Evolutionary conservation across 148 eudicot species (phyloP), one percentile per base, ranked within the genome.

Genomic region (Dysphania ambrosioides): DNA sequence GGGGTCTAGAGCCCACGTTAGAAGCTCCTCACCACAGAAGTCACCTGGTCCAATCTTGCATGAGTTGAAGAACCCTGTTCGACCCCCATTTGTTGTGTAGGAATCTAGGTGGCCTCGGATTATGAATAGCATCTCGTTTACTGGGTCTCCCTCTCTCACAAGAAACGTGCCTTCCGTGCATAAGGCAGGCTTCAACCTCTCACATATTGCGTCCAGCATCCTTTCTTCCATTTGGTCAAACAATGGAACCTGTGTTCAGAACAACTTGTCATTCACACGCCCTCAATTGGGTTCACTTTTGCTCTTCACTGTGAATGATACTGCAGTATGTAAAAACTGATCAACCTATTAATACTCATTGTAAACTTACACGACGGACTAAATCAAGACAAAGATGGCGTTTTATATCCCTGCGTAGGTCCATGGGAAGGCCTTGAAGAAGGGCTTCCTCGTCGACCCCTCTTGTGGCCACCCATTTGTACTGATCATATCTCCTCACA

Each of bases 191-290:
- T 88, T 88, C 18, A 93, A 81, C 78, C 97, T 77, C 75, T 90
- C 96, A 51, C 97, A 93, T 80, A 93, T 93, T 0, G 96, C 97
- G 70, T 88, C 97, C 0, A 93, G 83, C 82, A 83, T 87, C 55
- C 85, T 67, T 40, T 88, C 96, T n/a, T 93, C 97, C 96, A 93
- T 85, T 86, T 93, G 89, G 66, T 88, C 91, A 23, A 93, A 88
- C 73, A 93, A 64, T 0, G 96, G 89, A 7, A 93, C 97, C 97
- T 92, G 86, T 62, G 72, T 30, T 29, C 44, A 69, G 53, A 30
- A 18, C 0, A 23, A 3, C 27, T 30, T 36, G n/a, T 47, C 27
- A 23, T 18, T 64, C 27, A 49, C 5, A 16, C 3, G 55, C 55
- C n/a, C 0, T 49, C 55, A 15, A 5, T 49, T 15, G n/a, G 19